Conservation (phyloP, 108 stramenopile species). For the Fistulifera solaris region DNA sequence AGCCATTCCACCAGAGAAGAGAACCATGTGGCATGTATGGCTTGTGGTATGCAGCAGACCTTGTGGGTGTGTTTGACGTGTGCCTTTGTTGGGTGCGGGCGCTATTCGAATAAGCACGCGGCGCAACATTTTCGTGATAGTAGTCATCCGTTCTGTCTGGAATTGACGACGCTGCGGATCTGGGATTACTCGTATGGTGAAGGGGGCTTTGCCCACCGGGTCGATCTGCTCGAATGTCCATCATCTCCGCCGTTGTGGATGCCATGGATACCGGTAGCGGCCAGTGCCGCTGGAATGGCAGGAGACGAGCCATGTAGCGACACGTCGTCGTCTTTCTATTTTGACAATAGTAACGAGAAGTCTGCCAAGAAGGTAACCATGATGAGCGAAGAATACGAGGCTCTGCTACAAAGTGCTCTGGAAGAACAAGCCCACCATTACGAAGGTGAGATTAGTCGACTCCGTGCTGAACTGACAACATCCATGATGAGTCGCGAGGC, state of each 20-base stretch:
- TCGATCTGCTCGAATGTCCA: slow-evolving; percentile 71
- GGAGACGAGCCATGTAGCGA: not conserved
- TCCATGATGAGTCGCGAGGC: slow-evolving; percentile 28
- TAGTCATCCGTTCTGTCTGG: slow-evolving; percentile 88
- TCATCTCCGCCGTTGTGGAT: slow-evolving; percentile 23
- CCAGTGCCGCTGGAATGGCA: not conserved
- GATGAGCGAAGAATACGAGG: slow-evolving; percentile 84
- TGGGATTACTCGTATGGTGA: slow-evolving; percentile 86
- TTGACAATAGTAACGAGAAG: slow-evolving; percentile 9
- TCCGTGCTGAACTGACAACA: slow-evolving; percentile 54
- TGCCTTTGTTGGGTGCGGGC: slow-evolving; percentile 91
- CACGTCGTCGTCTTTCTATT: too few relatives aligned
- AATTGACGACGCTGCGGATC: slow-evolving; percentile 88
- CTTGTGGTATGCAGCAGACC: slow-evolving; percentile 71
- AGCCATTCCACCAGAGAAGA: slow-evolving; percentile 4
- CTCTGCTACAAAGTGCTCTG: slow-evolving; percentile 76
- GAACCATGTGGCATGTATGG: slow-evolving; percentile 37
- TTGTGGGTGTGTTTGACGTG: slow-evolving; percentile 95
- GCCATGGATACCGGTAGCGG: slow-evolving; percentile 17
- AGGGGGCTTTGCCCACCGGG: slow-evolving; percentile 83
- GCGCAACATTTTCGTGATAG: slow-evolving; percentile 68
- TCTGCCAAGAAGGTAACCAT: slow-evolving; percentile 67
- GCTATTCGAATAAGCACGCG: slow-evolving; percentile 85
- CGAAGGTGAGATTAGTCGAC: slow-evolving; percentile 66
- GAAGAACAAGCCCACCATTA: slow-evolving; percentile 85